Conservation (phyloP, 1,284 basidiomycete species). For the Erythrobasidium hasegawianum region DNA sequence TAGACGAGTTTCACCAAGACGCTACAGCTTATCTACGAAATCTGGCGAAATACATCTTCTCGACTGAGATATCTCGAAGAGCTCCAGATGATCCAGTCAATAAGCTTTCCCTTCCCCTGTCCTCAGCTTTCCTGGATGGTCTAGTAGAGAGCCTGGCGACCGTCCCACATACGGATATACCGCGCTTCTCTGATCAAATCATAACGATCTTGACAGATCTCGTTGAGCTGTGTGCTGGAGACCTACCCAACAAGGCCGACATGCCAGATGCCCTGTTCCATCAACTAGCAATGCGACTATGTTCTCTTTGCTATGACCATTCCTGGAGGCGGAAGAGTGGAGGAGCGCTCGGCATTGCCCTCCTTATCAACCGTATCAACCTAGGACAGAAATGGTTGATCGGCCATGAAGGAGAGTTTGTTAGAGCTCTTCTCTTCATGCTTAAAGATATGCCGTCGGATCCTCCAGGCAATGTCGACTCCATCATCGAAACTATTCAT, state of each 20-base stretch:
- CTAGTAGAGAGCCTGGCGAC: conserved; percentile 71
- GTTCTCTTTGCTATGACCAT: conserved; percentile 79
- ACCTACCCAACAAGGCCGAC: conserved; percentile 49
- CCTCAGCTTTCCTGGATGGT: conserved; percentile 62
- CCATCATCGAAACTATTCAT: conserved; percentile 73
- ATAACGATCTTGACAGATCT: conserved; percentile 28
- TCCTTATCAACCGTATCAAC: conserved; percentile 67
- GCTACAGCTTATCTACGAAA: conserved; percentile 66
- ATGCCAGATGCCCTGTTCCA: conserved; percentile 58
- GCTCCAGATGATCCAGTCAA: conserved; percentile 56
- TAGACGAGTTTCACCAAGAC: conserved; percentile 65
- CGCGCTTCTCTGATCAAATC: conserved; percentile 20
- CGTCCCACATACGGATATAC: conserved; percentile 39
- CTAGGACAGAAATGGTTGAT: conserved; percentile 75
- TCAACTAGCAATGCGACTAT: conserved; percentile 73
- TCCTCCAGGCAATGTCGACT: conserved; percentile 73
- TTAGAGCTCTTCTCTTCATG: conserved; percentile 85
- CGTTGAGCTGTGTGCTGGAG: conserved; percentile 44
- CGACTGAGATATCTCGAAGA: conserved; percentile 50
- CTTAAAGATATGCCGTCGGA: conserved; percentile 94
- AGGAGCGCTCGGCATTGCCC: conserved; percentile 75
- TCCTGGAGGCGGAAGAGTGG: conserved; percentile 82
- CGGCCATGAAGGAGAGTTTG: conserved; percentile 85
- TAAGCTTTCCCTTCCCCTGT: conserved; percentile 52
- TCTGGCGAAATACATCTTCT: conserved; percentile 65